These are phyloP conservation scores for Serendipita sp. DNA, from an alignment of 1,284 basidiomycete genomes.

Conservation along the genomic window DNA sequence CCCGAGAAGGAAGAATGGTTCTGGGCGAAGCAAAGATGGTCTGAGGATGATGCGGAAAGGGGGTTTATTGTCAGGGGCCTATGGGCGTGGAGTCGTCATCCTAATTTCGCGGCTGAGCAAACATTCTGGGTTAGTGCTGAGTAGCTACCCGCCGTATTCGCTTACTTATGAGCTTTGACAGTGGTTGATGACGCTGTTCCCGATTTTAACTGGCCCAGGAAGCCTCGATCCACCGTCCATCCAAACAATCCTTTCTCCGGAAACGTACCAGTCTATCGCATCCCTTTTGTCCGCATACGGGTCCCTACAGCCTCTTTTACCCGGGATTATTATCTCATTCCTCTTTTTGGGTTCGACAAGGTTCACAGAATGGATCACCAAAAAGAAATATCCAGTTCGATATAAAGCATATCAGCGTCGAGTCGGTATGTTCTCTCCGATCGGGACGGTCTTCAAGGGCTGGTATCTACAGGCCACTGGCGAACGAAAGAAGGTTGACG, in stretches of 20 bases:
- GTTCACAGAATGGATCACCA: slow-evolving; percentile 71
- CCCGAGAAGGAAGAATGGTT: slow-evolving; percentile 42
- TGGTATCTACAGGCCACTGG: slow-evolving; percentile 19
- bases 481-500: slow-evolving; percentile 7
- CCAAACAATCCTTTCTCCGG: neutral
- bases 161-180: slow-evolving; percentile 25
- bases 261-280: slow-evolving; percentile 12
- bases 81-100: slow-evolving; percentile 79
- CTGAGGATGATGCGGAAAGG: slow-evolving; percentile 50
- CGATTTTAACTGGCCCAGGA: slow-evolving; percentile 30
- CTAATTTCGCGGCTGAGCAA: slow-evolving; percentile 86
- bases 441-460: slow-evolving; percentile 30
- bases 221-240: neutral
- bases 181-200: slow-evolving; percentile 55
- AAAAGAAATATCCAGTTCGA: slow-evolving; percentile 56
- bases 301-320: slow-evolving; percentile 32
- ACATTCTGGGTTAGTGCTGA: slow-evolving; percentile 58
- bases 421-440: slow-evolving; percentile 70
- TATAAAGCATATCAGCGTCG: slow-evolving; percentile 63
- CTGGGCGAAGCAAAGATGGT: slow-evolving; percentile 48
- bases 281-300: slow-evolving; percentile 19
- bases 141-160: neutral
- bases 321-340: slow-evolving; percentile 42
- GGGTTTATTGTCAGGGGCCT: slow-evolving; percentile 79
- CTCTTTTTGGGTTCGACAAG: slow-evolving; percentile 63